Evolutionary conservation across 2,329 filamentous ascomycete genomes (phyloP).

Genomic region (Phyllosticta paracitricarpa): DNA sequence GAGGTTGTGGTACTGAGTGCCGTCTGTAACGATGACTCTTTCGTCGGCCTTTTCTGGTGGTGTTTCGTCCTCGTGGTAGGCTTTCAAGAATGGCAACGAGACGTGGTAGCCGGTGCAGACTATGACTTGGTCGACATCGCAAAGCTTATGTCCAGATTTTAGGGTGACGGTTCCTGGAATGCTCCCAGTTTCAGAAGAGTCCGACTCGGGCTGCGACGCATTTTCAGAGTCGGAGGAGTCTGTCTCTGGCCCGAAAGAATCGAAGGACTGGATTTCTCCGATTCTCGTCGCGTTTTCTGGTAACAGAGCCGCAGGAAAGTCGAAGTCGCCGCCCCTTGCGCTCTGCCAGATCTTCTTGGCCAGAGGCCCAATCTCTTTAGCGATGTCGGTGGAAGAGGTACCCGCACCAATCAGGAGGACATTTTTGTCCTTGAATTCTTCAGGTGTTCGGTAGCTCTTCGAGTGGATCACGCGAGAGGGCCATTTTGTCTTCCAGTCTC

Average conservation of each 20-base stretch:
- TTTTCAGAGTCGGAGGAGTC: constrained; percentile 1
- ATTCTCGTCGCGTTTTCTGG: constrained; percentile 46
- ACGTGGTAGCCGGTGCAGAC: constrained; percentile 61
- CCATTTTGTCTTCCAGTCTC: constrained; percentile 36
- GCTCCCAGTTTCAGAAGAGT: constrained; percentile 15
- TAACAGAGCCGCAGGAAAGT: constrained; percentile 44
- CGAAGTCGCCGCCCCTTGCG: constrained; percentile 51
- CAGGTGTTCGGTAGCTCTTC: constrained; percentile 40
- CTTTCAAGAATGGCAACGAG: constrained; percentile 52
- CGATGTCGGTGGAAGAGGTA: constrained; percentile 46
- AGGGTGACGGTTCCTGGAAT: constrained; percentile 45
- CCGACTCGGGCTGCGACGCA: not conserved
- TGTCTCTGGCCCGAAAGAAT: constrained; percentile 13
- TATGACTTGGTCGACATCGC: constrained; percentile 51
- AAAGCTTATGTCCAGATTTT: constrained; percentile 42
- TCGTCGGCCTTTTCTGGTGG: constrained; percentile 40
- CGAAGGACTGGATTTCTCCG: constrained; percentile 41
- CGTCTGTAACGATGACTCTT: constrained; percentile 51
- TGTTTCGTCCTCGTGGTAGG: constrained; percentile 39
- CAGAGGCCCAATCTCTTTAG: constrained; percentile 38
- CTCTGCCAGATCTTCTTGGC: constrained; percentile 43
- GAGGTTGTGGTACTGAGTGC: constrained; percentile 54
- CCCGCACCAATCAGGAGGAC: constrained; percentile 47
- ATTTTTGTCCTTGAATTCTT: constrained; percentile 45
- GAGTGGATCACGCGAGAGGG: constrained; percentile 41